A percentile compares a stretch with the other conserved stretches of the same genome.
Evolutionary conservation across 305 asterid genomes (phyloP).

Genomic region (Withania somnifera): DNA sequence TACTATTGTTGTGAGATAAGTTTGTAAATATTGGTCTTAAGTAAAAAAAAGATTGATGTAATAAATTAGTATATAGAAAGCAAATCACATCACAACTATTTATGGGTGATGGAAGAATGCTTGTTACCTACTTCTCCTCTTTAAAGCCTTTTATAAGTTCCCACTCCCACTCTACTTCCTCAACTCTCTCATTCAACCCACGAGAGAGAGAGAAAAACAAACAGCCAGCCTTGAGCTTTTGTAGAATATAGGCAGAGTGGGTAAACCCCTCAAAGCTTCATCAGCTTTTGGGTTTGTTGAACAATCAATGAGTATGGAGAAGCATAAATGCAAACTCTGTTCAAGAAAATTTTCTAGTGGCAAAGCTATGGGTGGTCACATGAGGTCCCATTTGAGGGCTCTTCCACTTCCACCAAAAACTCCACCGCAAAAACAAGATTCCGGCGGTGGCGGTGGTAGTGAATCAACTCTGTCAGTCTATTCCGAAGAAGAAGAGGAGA

Average conservation of each 20-base stretch:
- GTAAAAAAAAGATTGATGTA: not conserved
- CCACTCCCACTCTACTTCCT: conserved; percentile 15
- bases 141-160: conserved; percentile 1
- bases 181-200: conserved; percentile 2
- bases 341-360: conserved; percentile 26
- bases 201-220: not conserved
- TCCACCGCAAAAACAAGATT: conserved; percentile 18
- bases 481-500: not conserved
- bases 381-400: conserved; percentile 29
- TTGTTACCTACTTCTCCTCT: conserved; percentile 38
- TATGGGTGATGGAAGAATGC: conserved; percentile 19
- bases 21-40: no score
- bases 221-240: not conserved
- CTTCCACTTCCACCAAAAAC: conserved; percentile 29
- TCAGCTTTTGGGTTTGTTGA: not conserved
- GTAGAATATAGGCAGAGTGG: not conserved
- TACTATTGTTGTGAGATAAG: not conserved
- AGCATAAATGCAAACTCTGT: conserved; percentile 31
- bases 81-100: not conserved
- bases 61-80: not conserved
- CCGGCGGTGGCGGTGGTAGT: not conserved
- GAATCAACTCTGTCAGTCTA: conserved; percentile 16
- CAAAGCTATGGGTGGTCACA: conserved; percentile 41
- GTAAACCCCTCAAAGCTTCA: not conserved
- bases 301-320: conserved; percentile 19